Evolutionary conservation across 139 green algal genomes (phyloP).

Genomic region (Volvox africanus): DNA sequence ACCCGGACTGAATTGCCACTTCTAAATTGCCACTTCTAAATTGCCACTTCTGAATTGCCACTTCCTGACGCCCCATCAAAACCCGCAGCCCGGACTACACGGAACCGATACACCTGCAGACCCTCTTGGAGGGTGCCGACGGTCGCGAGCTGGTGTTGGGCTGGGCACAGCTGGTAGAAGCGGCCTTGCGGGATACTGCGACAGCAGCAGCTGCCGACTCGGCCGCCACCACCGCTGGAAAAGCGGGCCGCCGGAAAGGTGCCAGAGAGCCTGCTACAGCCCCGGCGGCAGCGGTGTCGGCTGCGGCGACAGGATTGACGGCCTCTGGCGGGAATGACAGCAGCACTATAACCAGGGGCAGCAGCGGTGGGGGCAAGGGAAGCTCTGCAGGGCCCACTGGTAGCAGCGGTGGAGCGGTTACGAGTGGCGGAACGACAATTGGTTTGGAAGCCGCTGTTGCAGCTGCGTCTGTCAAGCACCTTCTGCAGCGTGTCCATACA

Average conservation of each 20-base stretch:
- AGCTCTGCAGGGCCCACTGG: too few relatives aligned
- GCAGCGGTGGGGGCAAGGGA: neutral
- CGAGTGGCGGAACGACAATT: neutral
- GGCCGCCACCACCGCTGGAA: neutral
- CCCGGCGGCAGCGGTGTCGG: neutral
- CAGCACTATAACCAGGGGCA: neutral
- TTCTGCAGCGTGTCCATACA: constrained; percentile 40
- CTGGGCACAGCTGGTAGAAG: constrained; percentile 36
- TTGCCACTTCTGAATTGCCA: too few relatives aligned
- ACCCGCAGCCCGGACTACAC: constrained; percentile 5
- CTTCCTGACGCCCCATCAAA: too few relatives aligned
- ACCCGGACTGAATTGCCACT: too few relatives aligned
- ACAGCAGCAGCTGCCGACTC: constrained; percentile 5
- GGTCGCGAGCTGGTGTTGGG: constrained; percentile 27
- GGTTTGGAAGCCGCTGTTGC: neutral
- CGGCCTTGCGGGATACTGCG: neutral
- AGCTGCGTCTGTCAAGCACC: constrained; percentile 42
- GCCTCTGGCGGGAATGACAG: neutral
- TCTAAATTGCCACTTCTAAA: too few relatives aligned
- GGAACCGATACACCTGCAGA: constrained; percentile 4
- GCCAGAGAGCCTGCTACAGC: neutral
- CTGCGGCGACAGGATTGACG: constrained; percentile 6
- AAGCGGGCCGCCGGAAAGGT: neutral
- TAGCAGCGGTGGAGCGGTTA: constrained; percentile 1
- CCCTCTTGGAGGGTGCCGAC: constrained; percentile 23